Evolutionary conservation across 83 land plant genomes (phyloP).

Genomic region (Picea mariana): DNA sequence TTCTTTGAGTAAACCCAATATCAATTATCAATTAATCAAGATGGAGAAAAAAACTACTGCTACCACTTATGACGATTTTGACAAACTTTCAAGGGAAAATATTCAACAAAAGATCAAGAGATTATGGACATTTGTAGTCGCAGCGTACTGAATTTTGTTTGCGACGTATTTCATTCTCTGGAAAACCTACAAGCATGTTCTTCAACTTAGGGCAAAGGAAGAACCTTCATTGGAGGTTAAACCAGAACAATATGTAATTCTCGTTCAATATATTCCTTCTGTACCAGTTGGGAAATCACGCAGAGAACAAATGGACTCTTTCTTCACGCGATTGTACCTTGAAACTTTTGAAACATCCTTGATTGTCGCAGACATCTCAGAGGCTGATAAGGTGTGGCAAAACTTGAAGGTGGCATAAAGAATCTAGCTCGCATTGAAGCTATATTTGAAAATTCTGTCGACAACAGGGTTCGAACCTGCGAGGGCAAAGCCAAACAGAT

Average conservation of each 20-base stretch:
- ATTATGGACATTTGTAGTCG: constrained; percentile 58
- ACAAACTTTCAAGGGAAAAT: no score
- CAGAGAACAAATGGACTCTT: constrained; percentile 79
- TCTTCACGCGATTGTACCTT: constrained; percentile 75
- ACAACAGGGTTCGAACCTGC: no score
- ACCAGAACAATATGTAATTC: constrained; percentile 68
- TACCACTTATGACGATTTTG: no score
- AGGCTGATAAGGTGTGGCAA: no score
- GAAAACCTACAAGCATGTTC: constrained; percentile 82
- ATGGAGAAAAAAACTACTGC: no score
- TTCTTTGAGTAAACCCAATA: no score
- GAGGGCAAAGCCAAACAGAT: no score
- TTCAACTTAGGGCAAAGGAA: constrained; percentile 56
- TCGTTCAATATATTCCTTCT: constrained; percentile 83
- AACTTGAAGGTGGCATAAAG: no score
- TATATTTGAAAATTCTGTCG: no score
- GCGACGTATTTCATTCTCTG: constrained; percentile 65
- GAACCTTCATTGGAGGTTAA: constrained; percentile 40
- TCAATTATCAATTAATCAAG: no score
- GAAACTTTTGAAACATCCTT: constrained; percentile 76
- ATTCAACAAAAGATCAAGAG: no score
- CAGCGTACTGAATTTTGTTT: constrained; percentile 72
- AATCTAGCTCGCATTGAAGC: no score
- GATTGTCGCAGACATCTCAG: constrained; percentile 57
- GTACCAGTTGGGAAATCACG: constrained; percentile 38